These are phyloP conservation scores for Trichoderma atrobrunneum DNA, from an alignment of 2,329 filamentous ascomycete genomes.

Conservation along the genomic window DNA sequence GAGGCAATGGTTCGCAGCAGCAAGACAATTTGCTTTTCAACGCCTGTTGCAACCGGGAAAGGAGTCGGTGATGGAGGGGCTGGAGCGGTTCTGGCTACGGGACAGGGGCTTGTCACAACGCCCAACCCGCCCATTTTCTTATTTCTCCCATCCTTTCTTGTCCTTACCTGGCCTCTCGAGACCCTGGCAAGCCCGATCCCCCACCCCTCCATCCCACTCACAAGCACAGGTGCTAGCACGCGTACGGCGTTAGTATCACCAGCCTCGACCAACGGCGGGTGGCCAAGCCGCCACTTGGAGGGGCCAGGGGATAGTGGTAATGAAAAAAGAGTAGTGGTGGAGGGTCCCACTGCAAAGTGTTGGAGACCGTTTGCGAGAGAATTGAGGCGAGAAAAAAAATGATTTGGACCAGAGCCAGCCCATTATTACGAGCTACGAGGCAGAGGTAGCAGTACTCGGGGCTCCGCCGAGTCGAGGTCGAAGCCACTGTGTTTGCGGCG, in stretches of 20 bases:
- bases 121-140: slow-evolving; percentile 14
- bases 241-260: slow-evolving; percentile 7
- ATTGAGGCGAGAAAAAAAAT: background rate
- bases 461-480: background rate
- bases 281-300: slow-evolving; percentile 16
- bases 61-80: slow-evolving; percentile 39
- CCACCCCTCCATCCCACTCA: slow-evolving; percentile 17
- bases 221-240: background rate
- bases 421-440: background rate
- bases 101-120: slow-evolving; percentile 25
- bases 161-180: slow-evolving; percentile 10
- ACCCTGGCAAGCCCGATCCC: slow-evolving; percentile 20
- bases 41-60: slow-evolving; percentile 30
- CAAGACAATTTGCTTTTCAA: slow-evolving; percentile 29
- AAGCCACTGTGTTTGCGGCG: background rate
- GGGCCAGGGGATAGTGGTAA: slow-evolving; percentile 4
- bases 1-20: slow-evolving; percentile 24
- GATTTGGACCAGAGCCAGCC: background rate
- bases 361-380: background rate
- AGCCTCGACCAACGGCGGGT: slow-evolving; percentile 14
- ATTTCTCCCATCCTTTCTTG: background rate
- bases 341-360: background rate
- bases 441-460: background rate
- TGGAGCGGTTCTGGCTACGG: slow-evolving; percentile 34
- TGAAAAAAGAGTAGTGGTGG: slow-evolving; percentile 3